phyloP scores from a whole-genome alignment of 2,329 filamentous ascomycete species.

The Nakataea oryzae region DNA sequence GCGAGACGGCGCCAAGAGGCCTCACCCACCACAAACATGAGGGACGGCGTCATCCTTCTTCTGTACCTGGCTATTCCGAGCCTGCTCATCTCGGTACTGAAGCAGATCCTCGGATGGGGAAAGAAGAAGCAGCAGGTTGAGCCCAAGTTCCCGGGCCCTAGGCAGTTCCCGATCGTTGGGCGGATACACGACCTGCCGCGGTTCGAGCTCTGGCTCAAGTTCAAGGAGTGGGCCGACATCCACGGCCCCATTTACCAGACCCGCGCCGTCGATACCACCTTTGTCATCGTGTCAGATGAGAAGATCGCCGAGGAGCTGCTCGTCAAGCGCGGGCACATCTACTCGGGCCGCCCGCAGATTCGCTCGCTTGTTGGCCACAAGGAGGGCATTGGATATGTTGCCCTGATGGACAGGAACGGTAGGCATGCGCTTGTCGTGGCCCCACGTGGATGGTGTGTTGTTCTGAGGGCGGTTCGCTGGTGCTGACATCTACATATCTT shows the following conservation, averaged over 20 bases:
- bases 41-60: constrained; percentile 28
- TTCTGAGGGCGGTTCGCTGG: no score
- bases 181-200: constrained; percentile 36
- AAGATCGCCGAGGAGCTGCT: constrained; percentile 37
- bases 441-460: no score
- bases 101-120: constrained; percentile 25
- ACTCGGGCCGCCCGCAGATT: constrained; percentile 38
- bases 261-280: constrained; percentile 25
- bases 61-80: constrained; percentile 35
- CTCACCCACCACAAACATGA: constrained; percentile 10
- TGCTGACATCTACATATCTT: constrained; percentile 5
- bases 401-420: constrained; percentile 39
- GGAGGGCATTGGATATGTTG: constrained; percentile 34
- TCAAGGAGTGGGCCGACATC: constrained; percentile 33
- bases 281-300: constrained; percentile 35
- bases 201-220: constrained; percentile 38
- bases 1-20: no score
- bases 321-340: constrained; percentile 37
- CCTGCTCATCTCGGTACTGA: constrained; percentile 28
- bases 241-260: constrained; percentile 33
- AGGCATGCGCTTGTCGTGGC: no score
- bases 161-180: constrained; percentile 35
- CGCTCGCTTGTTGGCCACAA: constrained; percentile 37
- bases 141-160: constrained; percentile 31
- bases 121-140: constrained; percentile 15